Conservation (phyloP, 768 basidiomycete genomes). For the Naematelia encephala region DNA sequence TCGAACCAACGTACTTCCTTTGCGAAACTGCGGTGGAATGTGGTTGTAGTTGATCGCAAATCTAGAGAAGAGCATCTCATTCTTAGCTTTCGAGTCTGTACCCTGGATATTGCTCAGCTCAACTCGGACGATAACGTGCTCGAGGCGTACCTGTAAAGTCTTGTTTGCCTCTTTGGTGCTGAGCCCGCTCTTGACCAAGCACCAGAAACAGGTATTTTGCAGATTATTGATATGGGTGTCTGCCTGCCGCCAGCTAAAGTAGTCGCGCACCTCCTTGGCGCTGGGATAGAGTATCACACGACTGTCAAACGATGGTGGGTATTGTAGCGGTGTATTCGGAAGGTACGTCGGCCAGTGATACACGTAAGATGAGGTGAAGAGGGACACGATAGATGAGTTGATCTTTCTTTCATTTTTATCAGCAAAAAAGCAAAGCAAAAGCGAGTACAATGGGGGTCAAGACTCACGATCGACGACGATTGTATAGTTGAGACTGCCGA, state of each 20-base stretch:
- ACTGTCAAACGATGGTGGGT: constrained; percentile 91
- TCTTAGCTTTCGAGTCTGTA: constrained; percentile 80
- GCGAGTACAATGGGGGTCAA: background rate
- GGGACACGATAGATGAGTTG: constrained; percentile 71
- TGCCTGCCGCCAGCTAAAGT: constrained; percentile 92
- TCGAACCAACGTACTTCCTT: constrained; percentile 79
- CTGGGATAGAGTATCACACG: constrained; percentile 78
- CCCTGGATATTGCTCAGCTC: constrained; percentile 59
- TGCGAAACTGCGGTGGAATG: constrained; percentile 67
- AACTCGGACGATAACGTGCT: background rate
- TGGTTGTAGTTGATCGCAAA: constrained; percentile 87
- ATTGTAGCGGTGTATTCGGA: constrained; percentile 61
- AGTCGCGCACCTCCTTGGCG: constrained; percentile 72
- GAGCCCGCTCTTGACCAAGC: constrained; percentile 77
- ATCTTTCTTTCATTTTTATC: constrained; percentile 64
- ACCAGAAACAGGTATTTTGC: constrained; percentile 96
- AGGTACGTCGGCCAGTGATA: constrained; percentile 81
- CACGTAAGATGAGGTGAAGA: constrained; percentile 88
- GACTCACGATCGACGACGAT: constrained; percentile 62
- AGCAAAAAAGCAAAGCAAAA: background rate
- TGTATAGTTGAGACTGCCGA: constrained; percentile 71
- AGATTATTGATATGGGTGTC: constrained; percentile 98
- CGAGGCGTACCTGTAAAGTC: constrained; percentile 62
- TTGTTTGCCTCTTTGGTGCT: constrained; percentile 77
- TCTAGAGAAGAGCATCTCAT: constrained; percentile 79